Percentiles rank a stretch among this genome's conserved stretches.
Evolutionary conservation across 1,284 basidiomycete species (phyloP).

Genomic region (Microbotryum scabiosae): DNA sequence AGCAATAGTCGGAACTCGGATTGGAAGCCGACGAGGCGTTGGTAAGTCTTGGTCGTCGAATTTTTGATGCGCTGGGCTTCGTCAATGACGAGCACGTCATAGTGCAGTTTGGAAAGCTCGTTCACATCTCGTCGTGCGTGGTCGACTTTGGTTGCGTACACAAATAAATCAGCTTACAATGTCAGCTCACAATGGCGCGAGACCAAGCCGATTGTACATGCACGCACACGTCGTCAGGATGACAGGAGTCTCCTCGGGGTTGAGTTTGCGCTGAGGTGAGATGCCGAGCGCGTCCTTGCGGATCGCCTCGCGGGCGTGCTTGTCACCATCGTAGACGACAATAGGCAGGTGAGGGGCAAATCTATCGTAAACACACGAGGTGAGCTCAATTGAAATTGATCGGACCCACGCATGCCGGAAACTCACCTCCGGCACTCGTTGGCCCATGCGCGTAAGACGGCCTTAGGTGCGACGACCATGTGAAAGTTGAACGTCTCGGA

Average conservation of each 20-base stretch:
- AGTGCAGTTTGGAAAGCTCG: constrained; percentile 1
- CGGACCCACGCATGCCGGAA: background rate
- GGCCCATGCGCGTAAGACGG: constrained; percentile 25
- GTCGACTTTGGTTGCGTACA: too few species aligned
- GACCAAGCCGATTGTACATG: too few species aligned
- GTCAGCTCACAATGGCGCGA: too few species aligned
- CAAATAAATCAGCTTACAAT: too few species aligned
- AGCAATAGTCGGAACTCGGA: constrained; percentile 10
- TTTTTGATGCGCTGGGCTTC: constrained; percentile 42
- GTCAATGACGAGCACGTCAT: constrained; percentile 35
- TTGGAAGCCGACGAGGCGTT: constrained; percentile 1
- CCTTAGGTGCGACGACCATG: constrained; percentile 50
- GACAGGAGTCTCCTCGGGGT: background rate
- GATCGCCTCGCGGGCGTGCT: constrained; percentile 27
- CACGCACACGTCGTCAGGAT: constrained; percentile 2
- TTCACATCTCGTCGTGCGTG: background rate
- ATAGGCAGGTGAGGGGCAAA: constrained; percentile 39
- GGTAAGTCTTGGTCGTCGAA: constrained; percentile 33
- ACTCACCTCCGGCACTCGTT: constrained; percentile 18
- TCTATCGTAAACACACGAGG: background rate
- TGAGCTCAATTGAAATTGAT: background rate
- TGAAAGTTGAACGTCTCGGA: constrained; percentile 74
- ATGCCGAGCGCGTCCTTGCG: constrained; percentile 8
- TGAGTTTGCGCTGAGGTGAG: background rate
- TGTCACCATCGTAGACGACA: constrained; percentile 37